phyloP scores from a whole-genome alignment of 331 rosid species.

The Acacia concinna region DNA sequence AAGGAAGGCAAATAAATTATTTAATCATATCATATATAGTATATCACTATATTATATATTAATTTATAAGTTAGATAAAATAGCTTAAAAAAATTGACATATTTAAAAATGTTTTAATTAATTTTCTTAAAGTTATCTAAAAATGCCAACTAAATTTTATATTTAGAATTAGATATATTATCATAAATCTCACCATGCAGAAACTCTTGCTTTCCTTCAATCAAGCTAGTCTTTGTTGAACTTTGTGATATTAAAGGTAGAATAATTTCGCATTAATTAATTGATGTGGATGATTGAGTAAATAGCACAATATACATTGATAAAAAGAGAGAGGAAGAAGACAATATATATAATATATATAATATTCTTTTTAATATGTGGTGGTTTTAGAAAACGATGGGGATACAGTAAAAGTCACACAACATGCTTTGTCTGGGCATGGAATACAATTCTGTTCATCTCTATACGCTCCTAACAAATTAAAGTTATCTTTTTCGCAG shows the following conservation, averaged over 20 bases:
- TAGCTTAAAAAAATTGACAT: too few relatives aligned
- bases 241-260: neutral
- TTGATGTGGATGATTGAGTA: neutral
- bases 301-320: too few relatives aligned
- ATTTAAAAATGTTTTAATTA: too few relatives aligned
- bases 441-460: slow-evolving; percentile 3
- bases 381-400: slow-evolving; percentile 3
- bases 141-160: too few relatives aligned
- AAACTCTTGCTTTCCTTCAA: neutral
- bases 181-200: too few relatives aligned
- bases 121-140: too few relatives aligned
- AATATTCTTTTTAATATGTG: neutral
- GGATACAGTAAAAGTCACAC: neutral
- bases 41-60: too few relatives aligned
- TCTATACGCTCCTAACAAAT: neutral
- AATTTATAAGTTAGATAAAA: too few relatives aligned
- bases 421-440: neutral
- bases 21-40: too few relatives aligned
- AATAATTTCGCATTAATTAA: neutral
- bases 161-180: too few relatives aligned
- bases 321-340: neutral
- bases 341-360: neutral
- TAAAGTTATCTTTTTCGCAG: neutral
- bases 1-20: too few relatives aligned
- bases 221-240: neutral